Base-by-base conservation (phyloP, 306 rosid genomes). In the Arachis stenosperma region DNA sequence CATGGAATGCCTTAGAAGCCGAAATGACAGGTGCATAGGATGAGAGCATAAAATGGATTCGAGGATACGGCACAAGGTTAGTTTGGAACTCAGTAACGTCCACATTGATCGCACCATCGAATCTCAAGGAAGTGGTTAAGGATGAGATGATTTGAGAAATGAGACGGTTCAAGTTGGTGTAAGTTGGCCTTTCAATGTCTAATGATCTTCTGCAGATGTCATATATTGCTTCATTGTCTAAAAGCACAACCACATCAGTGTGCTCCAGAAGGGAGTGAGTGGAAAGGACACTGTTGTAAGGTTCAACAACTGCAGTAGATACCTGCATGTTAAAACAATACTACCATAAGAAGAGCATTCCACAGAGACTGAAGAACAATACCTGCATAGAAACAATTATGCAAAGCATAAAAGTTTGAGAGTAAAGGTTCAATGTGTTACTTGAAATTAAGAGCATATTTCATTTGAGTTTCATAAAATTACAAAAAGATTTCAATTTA, bases 241-340 rank as follows among this genome's bases (percentile, higher is more conserved):
- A 75, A 82, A 89, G 90, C 80, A 89, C 92, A 71, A 83, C 82
- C 57, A 89, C 96, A 51, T 89, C 96, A 62, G 96, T 87, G 84
- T 89, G 96, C 72, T 89, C 92, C 76, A 89, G 88, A 76, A 89
- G 85, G 50, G 96, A 80, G 80, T 89, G 96, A 40, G 96, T 89
- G 64, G 96, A 89, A 30, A 89, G 96, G 57, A 89, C 96, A 69
- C 96, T 89, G 87, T 89, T 89, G 84, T 89, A 89, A 51, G 96
- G 96, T 69, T 89, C 96, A 52, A 89, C 96, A 43, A 89, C 96
- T 63, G 92, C 92, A n/a, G 96, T 89, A 65, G 96, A 89, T 61
- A 89, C 87, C 96, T 89, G 84, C 61, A 83, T 52, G 71, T 70
- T 33, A 22, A 12, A 67, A 40, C 43, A 40, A 44, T 7, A 47